Percentiles rank a stretch among this genome's conserved stretches.
phyloP scores from a whole-genome alignment of 345 rosid species.

The Euphorbia lathyris region DNA sequence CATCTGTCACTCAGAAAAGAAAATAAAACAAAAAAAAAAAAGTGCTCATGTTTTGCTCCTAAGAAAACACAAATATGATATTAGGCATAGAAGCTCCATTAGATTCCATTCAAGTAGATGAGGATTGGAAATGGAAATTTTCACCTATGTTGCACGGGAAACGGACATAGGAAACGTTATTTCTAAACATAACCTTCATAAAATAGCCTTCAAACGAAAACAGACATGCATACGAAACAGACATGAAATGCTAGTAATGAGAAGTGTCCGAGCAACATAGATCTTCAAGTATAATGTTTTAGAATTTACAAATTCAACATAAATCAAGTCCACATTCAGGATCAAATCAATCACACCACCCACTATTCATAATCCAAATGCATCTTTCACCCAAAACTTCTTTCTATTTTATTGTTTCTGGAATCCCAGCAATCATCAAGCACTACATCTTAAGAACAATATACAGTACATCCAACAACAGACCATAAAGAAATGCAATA shows the following conservation, averaged over 20 bases:
- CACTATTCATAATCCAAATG: background rate
- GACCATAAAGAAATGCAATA: background rate
- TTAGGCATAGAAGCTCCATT: background rate
- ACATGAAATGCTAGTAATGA: too few species aligned
- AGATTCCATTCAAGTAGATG: background rate
- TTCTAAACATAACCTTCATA: too few species aligned
- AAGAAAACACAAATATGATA: background rate
- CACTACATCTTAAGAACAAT: background rate
- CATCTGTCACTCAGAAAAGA: constrained; percentile 2
- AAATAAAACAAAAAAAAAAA: too few species aligned
- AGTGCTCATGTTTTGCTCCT: background rate
- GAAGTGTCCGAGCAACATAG: too few species aligned
- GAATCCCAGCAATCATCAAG: background rate
- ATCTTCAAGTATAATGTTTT: background rate
- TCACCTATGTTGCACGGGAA: too few species aligned
- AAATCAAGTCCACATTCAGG: background rate
- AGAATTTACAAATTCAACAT: background rate
- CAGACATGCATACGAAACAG: too few species aligned
- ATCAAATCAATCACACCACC: background rate
- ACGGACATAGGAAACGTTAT: too few species aligned
- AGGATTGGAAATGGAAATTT: background rate
- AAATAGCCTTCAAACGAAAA: too few species aligned
- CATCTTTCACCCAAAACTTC: background rate
- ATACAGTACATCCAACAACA: background rate
- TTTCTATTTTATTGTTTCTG: background rate